Conservation (phyloP, 2,329 filamentous ascomycete species). For the Aspergillus sojae region DNA sequence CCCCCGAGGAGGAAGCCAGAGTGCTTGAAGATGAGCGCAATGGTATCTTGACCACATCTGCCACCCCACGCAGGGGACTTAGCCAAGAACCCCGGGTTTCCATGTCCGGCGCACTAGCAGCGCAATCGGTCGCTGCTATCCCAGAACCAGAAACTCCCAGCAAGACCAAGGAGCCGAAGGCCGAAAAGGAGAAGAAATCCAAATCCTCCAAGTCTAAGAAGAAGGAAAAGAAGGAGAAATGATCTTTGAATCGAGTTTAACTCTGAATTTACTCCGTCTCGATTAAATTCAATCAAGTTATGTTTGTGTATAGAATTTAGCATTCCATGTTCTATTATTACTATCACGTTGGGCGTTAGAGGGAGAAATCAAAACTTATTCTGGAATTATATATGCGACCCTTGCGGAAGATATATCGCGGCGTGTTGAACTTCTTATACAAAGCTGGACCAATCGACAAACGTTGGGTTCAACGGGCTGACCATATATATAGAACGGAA, state of each 20-base stretch:
- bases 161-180: conserved; percentile 22
- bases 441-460: not conserved
- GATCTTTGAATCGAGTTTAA: not conserved
- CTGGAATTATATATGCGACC: not conserved
- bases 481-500: too few species aligned
- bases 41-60: conserved; percentile 37
- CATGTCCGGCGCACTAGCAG: conserved; percentile 27
- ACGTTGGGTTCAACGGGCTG: not conserved
- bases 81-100: conserved; percentile 14
- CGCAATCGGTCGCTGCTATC: conserved; percentile 12
- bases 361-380: conserved; percentile 21
- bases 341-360: conserved; percentile 25
- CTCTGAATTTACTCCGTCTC: not conserved
- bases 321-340: conserved; percentile 19
- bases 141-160: conserved; percentile 13
- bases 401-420: not conserved
- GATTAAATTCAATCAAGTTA: conserved; percentile 10
- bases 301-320: conserved; percentile 12
- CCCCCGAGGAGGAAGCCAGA: conserved; percentile 65
- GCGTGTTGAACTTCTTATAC: not conserved
- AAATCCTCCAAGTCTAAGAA: conserved; percentile 28
- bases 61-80: conserved; percentile 21
- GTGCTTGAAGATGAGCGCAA: conserved; percentile 58
- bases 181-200: conserved; percentile 27
- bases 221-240: conserved; percentile 25